These are phyloP conservation scores for Russula emetica DNA, from an alignment of 768 basidiomycete species.

Conservation along the genomic window DNA sequence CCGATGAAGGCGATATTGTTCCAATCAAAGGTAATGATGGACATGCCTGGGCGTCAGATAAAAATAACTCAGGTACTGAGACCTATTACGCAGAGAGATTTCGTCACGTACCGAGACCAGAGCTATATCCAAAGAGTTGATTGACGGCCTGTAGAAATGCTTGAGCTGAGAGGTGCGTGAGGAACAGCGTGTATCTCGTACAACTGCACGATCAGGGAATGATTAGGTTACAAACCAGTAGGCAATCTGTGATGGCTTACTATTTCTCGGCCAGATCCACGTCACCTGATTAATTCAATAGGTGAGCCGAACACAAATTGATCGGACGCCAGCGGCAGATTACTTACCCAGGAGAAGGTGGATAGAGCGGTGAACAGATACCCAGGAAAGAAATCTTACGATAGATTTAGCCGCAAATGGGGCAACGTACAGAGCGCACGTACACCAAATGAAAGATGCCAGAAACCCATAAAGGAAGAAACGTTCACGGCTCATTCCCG, in stretches of 20 bases:
- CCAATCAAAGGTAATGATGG: constrained; percentile 81
- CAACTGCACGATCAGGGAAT: constrained; percentile 18
- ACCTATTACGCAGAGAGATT: background rate
- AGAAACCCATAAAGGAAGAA: constrained; percentile 70
- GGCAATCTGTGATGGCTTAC: constrained; percentile 11
- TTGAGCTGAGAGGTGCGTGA: background rate
- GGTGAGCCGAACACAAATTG: background rate
- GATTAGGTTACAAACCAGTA: background rate
- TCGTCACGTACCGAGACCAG: constrained; percentile 20
- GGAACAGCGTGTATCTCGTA: constrained; percentile 8
- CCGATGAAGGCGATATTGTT: constrained; percentile 37
- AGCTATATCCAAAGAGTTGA: constrained; percentile 54
- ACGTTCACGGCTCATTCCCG: constrained; percentile 65
- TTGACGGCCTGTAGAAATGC: constrained; percentile 33
- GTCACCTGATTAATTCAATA: constrained; percentile 21
- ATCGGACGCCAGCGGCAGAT: background rate
- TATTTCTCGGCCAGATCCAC: constrained; percentile 28
- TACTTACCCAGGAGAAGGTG: constrained; percentile 28
- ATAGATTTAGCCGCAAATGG: constrained; percentile 30
- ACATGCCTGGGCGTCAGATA: constrained; percentile 43
- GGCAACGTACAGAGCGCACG: background rate
- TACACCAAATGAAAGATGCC: constrained; percentile 48
- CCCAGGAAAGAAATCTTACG: constrained; percentile 27
- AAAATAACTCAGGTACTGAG: background rate
- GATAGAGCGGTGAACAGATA: constrained; percentile 29